Evolutionary conservation across 2,329 filamentous ascomycete genomes (phyloP), one percentile per base, ranked within the genome.

Genomic region (Beauveria caledonica): DNA sequence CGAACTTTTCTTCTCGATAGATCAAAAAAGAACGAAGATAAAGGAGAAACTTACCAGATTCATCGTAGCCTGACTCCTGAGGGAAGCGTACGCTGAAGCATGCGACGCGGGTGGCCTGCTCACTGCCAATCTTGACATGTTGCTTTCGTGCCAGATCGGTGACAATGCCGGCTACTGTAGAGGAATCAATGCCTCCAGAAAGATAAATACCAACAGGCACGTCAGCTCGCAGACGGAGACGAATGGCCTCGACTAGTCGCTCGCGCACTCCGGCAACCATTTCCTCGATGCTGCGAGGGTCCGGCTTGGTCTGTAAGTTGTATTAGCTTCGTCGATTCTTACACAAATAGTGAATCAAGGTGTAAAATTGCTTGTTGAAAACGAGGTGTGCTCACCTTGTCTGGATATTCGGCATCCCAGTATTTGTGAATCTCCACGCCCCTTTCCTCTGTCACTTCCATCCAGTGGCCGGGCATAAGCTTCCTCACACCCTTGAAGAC

Each of bases 191-290:
- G 1, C 83, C 83, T 5, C 83, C 82, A 23, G 76, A 80, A 0
- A 85, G 70, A 60, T 82, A 85, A 56, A 86, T 23, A n/a, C 80
- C 83, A 3, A 85, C 73, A 0, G 80, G 80, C 0, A 85, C 83
- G 66, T 86, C 83, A 1, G 82, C 82, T 17, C 77, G 74, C 10
- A 85, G 70, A 5, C 82, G 77, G 19, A 82, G 64, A n/a, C 75
- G 74, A 11, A 85, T 71, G 0, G 81, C 74, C 36, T 85, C 80
- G 1, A 83, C 66, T 13, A 85, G 65, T 2, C 73, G 73, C 49
- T 80, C 69, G 6, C 81, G 73, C 0, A 85, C 79, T 2, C 75
- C 77, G 21, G 70, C 60, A 2, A 83, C 72, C 70, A 83, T 79
- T 46, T 84, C 80, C 23, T 81, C 73, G 48, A 78, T 72, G 1